Evolutionary conservation across 2,329 filamentous ascomycete species (phyloP).

Genomic region (Cladosporium sp.): DNA sequence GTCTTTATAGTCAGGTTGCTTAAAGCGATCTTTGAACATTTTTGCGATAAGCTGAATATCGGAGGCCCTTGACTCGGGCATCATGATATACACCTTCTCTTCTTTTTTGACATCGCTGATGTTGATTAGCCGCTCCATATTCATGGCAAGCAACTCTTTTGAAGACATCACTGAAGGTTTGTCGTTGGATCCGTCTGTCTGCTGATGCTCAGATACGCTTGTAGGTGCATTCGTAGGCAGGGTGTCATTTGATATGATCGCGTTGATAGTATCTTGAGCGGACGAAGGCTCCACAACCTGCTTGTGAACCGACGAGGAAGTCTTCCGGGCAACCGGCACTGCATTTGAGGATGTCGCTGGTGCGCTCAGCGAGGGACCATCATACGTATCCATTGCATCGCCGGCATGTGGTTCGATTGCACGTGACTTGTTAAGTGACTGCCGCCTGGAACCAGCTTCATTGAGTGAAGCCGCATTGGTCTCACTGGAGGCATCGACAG

Average conservation of each 20-base stretch:
- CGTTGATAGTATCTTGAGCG: background rate
- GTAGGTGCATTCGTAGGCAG: background rate
- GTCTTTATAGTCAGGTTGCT: conserved; percentile 5
- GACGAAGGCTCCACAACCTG: background rate
- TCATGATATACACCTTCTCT: conserved; percentile 33
- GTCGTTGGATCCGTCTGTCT: background rate
- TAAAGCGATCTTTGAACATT: conserved; percentile 25
- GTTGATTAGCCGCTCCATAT: conserved; percentile 16
- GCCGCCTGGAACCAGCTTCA: too few species aligned
- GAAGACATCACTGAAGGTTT: background rate
- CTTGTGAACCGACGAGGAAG: background rate
- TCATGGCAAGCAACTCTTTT: background rate
- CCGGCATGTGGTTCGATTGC: background rate
- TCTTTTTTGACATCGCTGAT: conserved; percentile 19
- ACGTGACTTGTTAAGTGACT: background rate
- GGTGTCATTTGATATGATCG: background rate
- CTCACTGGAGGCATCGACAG: background rate
- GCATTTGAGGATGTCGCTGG: background rate
- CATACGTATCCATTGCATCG: background rate
- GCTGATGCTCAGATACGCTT: background rate
- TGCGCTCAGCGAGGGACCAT: background rate
- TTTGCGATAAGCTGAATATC: conserved; percentile 30
- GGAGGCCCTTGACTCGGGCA: conserved; percentile 25
- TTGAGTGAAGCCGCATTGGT: background rate
- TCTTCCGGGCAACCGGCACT: background rate